A percentile compares a stretch with the other conserved stretches of the same genome.
These are phyloP conservation scores for Platismatia glauca DNA, from an alignment of 495 filamentous ascomycete genomes.

Conservation along the genomic window DNA sequence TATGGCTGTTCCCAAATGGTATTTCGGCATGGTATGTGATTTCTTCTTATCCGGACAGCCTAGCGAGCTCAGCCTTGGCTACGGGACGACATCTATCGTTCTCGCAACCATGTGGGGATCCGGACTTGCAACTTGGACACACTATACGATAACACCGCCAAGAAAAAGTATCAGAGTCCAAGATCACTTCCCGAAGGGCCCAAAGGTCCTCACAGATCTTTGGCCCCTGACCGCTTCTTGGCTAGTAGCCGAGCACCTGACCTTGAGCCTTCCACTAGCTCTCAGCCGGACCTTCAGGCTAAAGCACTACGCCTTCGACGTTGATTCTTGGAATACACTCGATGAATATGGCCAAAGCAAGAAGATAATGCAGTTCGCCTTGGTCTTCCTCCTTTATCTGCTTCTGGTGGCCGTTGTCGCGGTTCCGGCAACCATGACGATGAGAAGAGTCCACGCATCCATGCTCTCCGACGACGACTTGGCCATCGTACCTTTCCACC, in stretches of 20 bases:
- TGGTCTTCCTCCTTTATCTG: constrained; percentile 18
- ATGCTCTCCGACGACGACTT: constrained; percentile 24
- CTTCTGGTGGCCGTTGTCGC: constrained; percentile 14
- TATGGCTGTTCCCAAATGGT: constrained; percentile 23
- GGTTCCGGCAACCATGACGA: constrained; percentile 17
- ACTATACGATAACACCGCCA: constrained; percentile 22
- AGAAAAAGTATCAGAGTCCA: constrained; percentile 13
- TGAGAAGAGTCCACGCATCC: constrained; percentile 21
- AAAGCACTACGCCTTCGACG: constrained; percentile 18
- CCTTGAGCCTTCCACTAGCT: constrained; percentile 18
- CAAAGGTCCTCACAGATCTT: constrained; percentile 18
- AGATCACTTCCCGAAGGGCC: constrained; percentile 24
- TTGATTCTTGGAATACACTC: constrained; percentile 20
- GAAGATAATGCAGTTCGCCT: constrained; percentile 15
- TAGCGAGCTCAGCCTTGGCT: constrained; percentile 19
- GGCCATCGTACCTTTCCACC: constrained; percentile 23
- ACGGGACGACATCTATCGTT: constrained; percentile 22
- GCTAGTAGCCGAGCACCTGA: constrained; percentile 18
- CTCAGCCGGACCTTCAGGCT: constrained; percentile 18
- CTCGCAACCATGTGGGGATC: constrained; percentile 19
- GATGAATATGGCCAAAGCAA: constrained; percentile 4
- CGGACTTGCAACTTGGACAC: constrained; percentile 22
- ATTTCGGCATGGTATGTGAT: constrained; percentile 18
- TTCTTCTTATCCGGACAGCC: constrained; percentile 25
- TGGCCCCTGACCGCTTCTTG: constrained; percentile 20